Conservation (phyloP, 2,329 filamentous ascomycete species). For the Exophiala sideris region DNA sequence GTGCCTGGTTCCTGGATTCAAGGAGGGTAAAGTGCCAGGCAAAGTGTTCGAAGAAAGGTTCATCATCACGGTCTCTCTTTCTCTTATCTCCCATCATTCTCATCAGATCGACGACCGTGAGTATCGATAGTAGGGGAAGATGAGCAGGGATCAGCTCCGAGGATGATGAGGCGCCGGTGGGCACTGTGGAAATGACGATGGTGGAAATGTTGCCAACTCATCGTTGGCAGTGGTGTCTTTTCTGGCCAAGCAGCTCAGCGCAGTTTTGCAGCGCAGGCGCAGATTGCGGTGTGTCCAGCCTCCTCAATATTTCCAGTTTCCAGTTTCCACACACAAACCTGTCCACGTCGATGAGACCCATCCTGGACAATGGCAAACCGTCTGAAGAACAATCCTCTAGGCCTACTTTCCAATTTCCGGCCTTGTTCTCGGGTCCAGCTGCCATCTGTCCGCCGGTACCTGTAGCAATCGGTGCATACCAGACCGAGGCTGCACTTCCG, state of each 20-base stretch:
- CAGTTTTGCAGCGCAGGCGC: neutral
- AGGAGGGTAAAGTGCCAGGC: neutral
- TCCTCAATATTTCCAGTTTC: conserved; percentile 1
- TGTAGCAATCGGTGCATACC: conserved; percentile 2
- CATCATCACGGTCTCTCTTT: no score
- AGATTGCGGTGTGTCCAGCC: conserved; percentile 1
- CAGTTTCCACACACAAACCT: neutral
- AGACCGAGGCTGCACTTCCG: conserved; percentile 3
- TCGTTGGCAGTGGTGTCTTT: neutral
- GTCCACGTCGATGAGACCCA: conserved; percentile 1
- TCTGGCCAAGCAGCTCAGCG: neutral
- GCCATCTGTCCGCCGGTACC: conserved; percentile 3
- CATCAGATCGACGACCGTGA: neutral
- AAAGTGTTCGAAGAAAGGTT: no score
- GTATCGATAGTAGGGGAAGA: neutral
- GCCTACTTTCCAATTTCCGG: conserved; percentile 4
- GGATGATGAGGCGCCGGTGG: conserved; percentile 4
- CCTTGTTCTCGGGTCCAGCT: neutral
- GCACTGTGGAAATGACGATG: conserved; percentile 4
- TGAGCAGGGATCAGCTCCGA: conserved; percentile 1
- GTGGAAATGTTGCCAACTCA: conserved; percentile 12
- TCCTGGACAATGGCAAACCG: conserved; percentile 14
- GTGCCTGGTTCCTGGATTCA: conserved; percentile 12
- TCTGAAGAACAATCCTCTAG: conserved; percentile 4
- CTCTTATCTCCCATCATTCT: neutral